Base-by-base conservation (phyloP, 1,284 basidiomycete genomes). In the Wolfiporia cocos region DNA sequence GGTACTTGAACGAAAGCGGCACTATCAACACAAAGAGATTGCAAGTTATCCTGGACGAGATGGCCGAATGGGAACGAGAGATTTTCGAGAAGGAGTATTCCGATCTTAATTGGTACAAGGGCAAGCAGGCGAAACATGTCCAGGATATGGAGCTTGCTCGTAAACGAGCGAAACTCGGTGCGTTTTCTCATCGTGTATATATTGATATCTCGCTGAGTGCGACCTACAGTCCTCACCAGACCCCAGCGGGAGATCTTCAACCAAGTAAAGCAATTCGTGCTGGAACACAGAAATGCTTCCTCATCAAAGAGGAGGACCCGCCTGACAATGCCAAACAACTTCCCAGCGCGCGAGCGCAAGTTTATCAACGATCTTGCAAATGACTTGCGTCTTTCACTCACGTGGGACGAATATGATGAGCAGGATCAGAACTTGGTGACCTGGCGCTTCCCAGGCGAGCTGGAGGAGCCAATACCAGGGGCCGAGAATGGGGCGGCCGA, bases 1-100 rank as follows among this genome's bases (percentile, higher is more conserved):
- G 95, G 0, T 99, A 98, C 62, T 69, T 99, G 44, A 98, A 99
- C 57, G 92, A 98, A 61, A 75, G 73, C 46, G 96, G 96, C 17
- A 74, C 70, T 2, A 92, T 99, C 57, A 82, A 87, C 49, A 79
- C 83, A 47, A 73, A 76, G 49, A 73, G 95, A 19, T 68, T 99
- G 38, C 92, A 97, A 64, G 68, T 92, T 14, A 76, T 99, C 34
- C 69, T 99, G 26, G 76, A 95, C 57, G 86, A 95, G 67, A 86
- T 99, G 71, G 77, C 78, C 9, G 66, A 77, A 7, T 92, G 91
- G 73, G 96, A 99, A 64, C 72, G 76, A 48, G 91, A 94, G 48
- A 74, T 90, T 5, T 98, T 96, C 50, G 85, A 95, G 70, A 85
- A 83, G 64, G 92, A 96, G 58, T 89, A 87, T 52, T 79, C 85